These are phyloP conservation scores for Takashimella tepidaria DNA, from an alignment of 1,284 basidiomycete genomes.

Conservation along the genomic window DNA sequence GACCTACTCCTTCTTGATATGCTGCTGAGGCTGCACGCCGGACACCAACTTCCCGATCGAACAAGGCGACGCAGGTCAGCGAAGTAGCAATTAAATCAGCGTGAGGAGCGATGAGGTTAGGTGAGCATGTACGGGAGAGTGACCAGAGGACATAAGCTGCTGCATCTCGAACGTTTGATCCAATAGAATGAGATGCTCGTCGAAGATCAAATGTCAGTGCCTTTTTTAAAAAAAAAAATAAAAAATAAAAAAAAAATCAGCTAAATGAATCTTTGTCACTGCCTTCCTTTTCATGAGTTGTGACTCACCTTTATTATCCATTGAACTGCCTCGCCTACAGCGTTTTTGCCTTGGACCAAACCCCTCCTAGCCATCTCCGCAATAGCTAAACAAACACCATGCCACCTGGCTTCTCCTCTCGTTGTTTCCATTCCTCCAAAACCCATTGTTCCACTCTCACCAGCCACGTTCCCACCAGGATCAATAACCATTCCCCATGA, in stretches of 20 bases:
- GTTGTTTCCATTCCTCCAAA: conserved; percentile 56
- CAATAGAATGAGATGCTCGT: conserved; percentile 86
- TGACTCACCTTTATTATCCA: conserved; percentile 69
- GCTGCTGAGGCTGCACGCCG: conserved; percentile 96
- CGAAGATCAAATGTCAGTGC: conserved; percentile 89
- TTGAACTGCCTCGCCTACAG: conserved; percentile 60
- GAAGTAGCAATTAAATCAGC: conserved; percentile 62
- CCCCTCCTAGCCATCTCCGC: conserved; percentile 86
- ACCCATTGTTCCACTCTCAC: conserved; percentile 55
- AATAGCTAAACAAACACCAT: conserved; percentile 86
- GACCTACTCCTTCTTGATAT: conserved; percentile 93
- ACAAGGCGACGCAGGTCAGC: conserved; percentile 73
- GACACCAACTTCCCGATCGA: conserved; percentile 91
- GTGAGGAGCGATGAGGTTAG: conserved; percentile 58
- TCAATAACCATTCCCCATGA: conserved; percentile 37
- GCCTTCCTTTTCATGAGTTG: too few species aligned
- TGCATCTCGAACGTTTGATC: conserved; percentile 89
- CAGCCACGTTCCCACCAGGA: conserved; percentile 57
- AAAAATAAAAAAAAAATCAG: too few species aligned
- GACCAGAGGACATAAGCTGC: conserved; percentile 95
- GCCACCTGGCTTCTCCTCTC: conserved; percentile 83
- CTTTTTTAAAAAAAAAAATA: too few species aligned
- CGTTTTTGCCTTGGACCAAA: conserved; percentile 58
- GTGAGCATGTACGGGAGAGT: conserved; percentile 69
- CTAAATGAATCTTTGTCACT: too few species aligned